Conservation (phyloP, 2,329 filamentous ascomycete genomes). For the Anthostomella pinea region DNA sequence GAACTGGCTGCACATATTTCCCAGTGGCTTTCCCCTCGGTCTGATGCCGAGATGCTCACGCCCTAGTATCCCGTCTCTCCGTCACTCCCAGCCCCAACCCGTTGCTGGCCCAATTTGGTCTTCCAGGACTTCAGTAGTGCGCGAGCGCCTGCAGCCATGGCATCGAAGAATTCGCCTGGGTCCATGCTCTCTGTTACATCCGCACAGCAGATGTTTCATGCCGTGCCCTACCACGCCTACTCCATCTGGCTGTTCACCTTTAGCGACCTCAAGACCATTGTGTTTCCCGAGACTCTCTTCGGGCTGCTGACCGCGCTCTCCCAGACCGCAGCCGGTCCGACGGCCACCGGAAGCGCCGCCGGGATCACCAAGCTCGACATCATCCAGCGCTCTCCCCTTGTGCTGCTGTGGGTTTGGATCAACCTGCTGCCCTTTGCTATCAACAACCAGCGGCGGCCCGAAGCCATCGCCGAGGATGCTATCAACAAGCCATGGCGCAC, state of each 20-base stretch:
- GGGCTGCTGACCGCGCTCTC: slow-evolving; percentile 10
- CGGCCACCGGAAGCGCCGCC: neutral
- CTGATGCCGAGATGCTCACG: too few species aligned
- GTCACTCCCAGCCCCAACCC: too few species aligned
- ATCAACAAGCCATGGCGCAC: slow-evolving; percentile 34
- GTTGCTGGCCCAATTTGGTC: too few species aligned
- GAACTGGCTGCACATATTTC: too few species aligned
- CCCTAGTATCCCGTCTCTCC: too few species aligned
- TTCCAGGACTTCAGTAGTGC: too few species aligned
- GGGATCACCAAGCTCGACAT: neutral
- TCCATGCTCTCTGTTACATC: too few species aligned
- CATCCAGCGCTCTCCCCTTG: slow-evolving; percentile 7
- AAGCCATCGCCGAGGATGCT: slow-evolving; percentile 26
- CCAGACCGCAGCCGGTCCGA: neutral
- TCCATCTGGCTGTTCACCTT: slow-evolving; percentile 24
- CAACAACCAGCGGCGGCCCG: slow-evolving; percentile 27
- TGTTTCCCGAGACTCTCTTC: slow-evolving; percentile 15
- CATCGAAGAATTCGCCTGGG: too few species aligned
- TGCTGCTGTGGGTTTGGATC: slow-evolving; percentile 26
- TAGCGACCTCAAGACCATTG: slow-evolving; percentile 25
- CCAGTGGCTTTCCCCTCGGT: too few species aligned
- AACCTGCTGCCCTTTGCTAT: slow-evolving; percentile 30
- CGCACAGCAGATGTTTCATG: too few species aligned
- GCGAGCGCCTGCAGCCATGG: too few species aligned
- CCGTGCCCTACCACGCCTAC: slow-evolving; percentile 3